Percentiles rank a stretch among this genome's conserved stretches.
These are phyloP conservation scores for Starmerella vaccinii DNA, from an alignment of 805 yeast genomes.

Conservation along the genomic window DNA sequence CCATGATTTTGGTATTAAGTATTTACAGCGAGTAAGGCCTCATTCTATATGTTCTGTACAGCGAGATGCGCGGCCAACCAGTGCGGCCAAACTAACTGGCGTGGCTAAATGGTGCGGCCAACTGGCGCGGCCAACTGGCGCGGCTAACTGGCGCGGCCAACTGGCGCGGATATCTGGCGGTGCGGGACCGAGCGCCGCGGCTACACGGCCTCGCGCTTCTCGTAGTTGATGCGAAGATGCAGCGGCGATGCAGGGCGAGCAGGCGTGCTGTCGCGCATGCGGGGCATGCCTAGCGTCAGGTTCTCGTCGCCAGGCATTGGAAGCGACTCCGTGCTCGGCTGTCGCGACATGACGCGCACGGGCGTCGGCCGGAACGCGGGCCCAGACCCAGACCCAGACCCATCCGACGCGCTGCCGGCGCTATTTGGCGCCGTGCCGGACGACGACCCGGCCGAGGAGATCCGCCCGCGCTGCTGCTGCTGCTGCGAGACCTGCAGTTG, in stretches of 20 bases:
- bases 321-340: neutral
- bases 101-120: no score
- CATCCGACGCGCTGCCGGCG: neutral
- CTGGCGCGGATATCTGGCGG: no score
- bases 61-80: no score
- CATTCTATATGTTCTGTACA: neutral
- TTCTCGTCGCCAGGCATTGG: neutral
- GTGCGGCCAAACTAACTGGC: no score
- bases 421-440: neutral
- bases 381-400: no score
- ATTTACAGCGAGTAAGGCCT: no score
- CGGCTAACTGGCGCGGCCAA: no score
- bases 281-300: conserved; percentile 7
- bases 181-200: neutral
- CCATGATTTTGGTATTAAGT: no score
- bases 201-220: conserved; percentile 1
- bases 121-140: no score
- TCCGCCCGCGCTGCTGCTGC: conserved; percentile 8
- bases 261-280: conserved; percentile 10
- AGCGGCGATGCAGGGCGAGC: conserved; percentile 16
- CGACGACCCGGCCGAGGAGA: conserved; percentile 1
- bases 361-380: conserved; percentile 2
- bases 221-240: conserved; percentile 13
- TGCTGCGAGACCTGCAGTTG: conserved; percentile 20
- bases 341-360: conserved; percentile 1